Base-by-base conservation (phyloP, 805 yeast genomes). In the Hanseniaspora meyeri region DNA sequence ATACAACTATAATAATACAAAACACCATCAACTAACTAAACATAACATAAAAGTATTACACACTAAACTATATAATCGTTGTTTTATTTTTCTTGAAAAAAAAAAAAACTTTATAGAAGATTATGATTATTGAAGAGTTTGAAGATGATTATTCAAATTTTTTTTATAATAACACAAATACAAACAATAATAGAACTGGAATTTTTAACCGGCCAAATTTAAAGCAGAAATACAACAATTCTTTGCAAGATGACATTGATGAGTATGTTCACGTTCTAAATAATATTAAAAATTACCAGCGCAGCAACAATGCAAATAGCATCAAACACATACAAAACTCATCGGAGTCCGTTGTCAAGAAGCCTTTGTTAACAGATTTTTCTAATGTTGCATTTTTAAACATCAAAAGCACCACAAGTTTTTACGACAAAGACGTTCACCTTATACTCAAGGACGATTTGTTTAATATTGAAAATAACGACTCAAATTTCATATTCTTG, bases 161-260 rank as follows among this genome's bases (percentile, higher is more conserved):
- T 32, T 46, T 46, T 34, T 46, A 46, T 34, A 46, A 46, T 32
- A 46, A 34, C 29, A 45, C 34, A 42, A 42, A 24, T 24, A 42
- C 45, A 45, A 34, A 46, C 39, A 9, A 19, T 9, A 36, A 29
- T 4, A 34, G 20, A 46, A 17, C 27, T n/a, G 49, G 49, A 4
- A 46, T 46, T 46, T 46, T 32, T 46, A 24, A 45, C 24, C 48
- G 48, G 48, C 37, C 48, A 31, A 6, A 14, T 17, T 31, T 17
- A 16, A 31, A 17, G 5, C 37, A 29, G 3, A 19, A 16, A 3
- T 45, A 9, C 31, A 31, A 20, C 14, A 45, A 45, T 8, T 29
- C 37, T n/a, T 45, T 45, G 48, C 37, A 45, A 31, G 42, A 43
- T 19, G 55, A 51, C 24, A 11, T 51, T 43, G 43, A 51, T 20